A percentile compares a stretch with the other conserved stretches of the same genome.
These are phyloP conservation scores for Fusarium nelsonii DNA, from an alignment of 2,329 filamentous ascomycete species.

Conservation along the genomic window DNA sequence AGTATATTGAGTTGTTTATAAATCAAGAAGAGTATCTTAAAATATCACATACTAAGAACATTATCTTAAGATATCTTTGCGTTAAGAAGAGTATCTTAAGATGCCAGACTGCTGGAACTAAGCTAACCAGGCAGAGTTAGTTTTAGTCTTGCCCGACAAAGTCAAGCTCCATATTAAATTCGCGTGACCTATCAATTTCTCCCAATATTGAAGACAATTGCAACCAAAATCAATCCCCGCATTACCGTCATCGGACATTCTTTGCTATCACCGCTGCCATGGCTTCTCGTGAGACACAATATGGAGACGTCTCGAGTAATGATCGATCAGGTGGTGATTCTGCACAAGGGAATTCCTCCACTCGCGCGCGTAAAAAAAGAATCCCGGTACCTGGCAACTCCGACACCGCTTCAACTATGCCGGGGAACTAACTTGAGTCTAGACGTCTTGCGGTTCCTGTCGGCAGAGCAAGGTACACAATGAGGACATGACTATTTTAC, in stretches of 20 bases:
- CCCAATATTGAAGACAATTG: neutral
- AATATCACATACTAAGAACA: too few relatives aligned
- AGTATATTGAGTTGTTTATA: too few relatives aligned
- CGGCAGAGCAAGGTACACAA: constrained; percentile 20
- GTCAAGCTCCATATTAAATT: neutral
- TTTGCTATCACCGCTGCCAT: neutral
- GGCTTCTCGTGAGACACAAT: neutral
- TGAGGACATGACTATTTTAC: accelerated
- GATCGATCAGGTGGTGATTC: neutral
- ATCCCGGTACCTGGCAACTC: constrained; percentile 11
- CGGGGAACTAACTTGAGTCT: neutral
- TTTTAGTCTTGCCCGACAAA: neutral
- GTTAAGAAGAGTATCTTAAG: too few relatives aligned
- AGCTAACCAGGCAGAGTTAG: neutral
- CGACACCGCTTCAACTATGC: too few relatives aligned
- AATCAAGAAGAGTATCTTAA: too few relatives aligned
- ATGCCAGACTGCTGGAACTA: neutral
- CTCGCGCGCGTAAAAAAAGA: constrained; percentile 15
- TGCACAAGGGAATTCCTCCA: neutral
- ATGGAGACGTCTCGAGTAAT: neutral
- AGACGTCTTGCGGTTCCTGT: constrained; percentile 22
- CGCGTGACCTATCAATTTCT: constrained; percentile 6
- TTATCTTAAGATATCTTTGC: too few relatives aligned
- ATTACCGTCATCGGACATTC: neutral
- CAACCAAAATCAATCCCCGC: neutral